Evolutionary conservation across 768 basidiomycete species (phyloP).

Genomic region (Zangia roseola): DNA sequence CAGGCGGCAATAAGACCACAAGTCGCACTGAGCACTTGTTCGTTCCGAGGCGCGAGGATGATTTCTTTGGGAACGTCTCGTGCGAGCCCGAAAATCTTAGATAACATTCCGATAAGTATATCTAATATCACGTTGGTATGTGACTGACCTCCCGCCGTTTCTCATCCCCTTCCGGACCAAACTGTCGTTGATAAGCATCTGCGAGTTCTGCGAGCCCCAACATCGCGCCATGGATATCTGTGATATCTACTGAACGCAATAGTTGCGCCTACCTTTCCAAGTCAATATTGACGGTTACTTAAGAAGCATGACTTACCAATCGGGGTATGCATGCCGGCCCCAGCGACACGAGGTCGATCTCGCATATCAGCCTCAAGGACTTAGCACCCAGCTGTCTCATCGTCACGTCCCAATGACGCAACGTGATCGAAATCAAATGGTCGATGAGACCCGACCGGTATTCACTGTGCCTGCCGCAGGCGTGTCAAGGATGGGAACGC

Average conservation of each 20-base stretch:
- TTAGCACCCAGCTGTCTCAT: slow-evolving; percentile 79
- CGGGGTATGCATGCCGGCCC: slow-evolving; percentile 48
- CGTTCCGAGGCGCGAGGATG: slow-evolving; percentile 65
- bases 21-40: slow-evolving; percentile 67
- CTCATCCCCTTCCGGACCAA: slow-evolving; percentile 34
- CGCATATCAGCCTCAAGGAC: slow-evolving; percentile 68
- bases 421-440: slow-evolving; percentile 69
- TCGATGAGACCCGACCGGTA: slow-evolving; percentile 70
- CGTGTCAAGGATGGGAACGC: slow-evolving; percentile 7
- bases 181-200: slow-evolving; percentile 43
- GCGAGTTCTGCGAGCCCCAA: slow-evolving; percentile 73
- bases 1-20: slow-evolving; percentile 69
- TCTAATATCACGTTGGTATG: not conserved
- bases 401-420: slow-evolving; percentile 86
- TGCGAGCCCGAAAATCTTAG: slow-evolving; percentile 67
- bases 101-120: not conserved
- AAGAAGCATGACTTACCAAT: slow-evolving; percentile 47
- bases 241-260: slow-evolving; percentile 60
- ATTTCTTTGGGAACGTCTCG: slow-evolving; percentile 53
- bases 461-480: slow-evolving; percentile 60
- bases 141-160: slow-evolving; percentile 44
- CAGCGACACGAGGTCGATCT: slow-evolving; percentile 52
- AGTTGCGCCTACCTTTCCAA: slow-evolving; percentile 45
- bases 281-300: slow-evolving; percentile 13
- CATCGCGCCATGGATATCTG: slow-evolving; percentile 82